Percentiles rank a stretch among this genome's conserved stretches.
phyloP scores from a whole-genome alignment of 192 early-diverging fungal genomes.

The Obelidium mucronatum region DNA sequence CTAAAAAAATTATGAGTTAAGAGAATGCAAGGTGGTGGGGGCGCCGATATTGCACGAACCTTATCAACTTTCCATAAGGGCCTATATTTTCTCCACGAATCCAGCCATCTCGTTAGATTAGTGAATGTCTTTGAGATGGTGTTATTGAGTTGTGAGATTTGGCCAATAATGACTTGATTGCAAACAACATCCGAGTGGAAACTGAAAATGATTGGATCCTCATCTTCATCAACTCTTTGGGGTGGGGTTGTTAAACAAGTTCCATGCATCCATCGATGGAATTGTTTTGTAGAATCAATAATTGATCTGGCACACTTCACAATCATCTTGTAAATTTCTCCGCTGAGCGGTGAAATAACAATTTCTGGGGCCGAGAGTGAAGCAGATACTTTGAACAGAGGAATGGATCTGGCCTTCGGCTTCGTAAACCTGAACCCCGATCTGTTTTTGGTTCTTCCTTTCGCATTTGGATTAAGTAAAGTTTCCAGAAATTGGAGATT shows the following conservation, averaged over 20 bases:
- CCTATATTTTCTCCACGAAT: constrained; percentile 65
- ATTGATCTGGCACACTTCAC: constrained; percentile 64
- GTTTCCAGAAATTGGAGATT: constrained; percentile 60
- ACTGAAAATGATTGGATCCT: constrained; percentile 64
- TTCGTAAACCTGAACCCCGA: constrained; percentile 22
- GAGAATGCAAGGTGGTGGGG: not conserved
- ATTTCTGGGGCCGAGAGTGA: constrained; percentile 69
- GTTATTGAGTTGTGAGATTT: constrained; percentile 54
- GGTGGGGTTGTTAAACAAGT: constrained; percentile 66
- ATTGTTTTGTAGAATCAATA: constrained; percentile 68
- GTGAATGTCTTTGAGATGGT: constrained; percentile 61
- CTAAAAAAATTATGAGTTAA: too few relatives aligned
- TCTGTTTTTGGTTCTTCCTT: constrained; percentile 33
- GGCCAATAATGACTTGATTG: constrained; percentile 52
- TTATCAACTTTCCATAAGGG: constrained; percentile 74
- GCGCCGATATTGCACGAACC: constrained; percentile 47
- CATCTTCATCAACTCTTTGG: constrained; percentile 63
- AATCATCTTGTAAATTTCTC: constrained; percentile 70
- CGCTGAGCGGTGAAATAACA: constrained; percentile 59
- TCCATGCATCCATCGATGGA: constrained; percentile 70
- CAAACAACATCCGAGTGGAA: constrained; percentile 62
- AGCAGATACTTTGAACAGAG: constrained; percentile 64
- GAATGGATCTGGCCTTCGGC: constrained; percentile 38
- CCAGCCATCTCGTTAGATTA: constrained; percentile 59
- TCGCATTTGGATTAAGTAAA: constrained; percentile 40